Conservation (phyloP, 768 basidiomycete species). For the Boletus sp. region DNA sequence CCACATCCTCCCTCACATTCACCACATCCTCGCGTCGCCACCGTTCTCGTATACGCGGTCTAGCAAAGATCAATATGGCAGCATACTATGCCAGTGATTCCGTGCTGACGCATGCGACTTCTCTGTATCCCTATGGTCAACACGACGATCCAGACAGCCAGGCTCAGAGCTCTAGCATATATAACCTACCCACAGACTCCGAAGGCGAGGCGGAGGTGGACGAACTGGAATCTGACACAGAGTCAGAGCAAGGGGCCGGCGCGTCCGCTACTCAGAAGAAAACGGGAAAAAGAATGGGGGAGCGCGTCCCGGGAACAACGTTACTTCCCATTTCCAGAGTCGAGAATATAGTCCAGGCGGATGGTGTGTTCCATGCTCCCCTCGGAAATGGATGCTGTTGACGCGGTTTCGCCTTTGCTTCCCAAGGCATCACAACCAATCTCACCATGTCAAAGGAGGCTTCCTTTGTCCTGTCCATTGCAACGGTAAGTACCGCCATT, state of each 20-base stretch:
- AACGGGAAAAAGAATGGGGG: conserved; percentile 30
- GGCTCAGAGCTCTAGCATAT: conserved; percentile 26
- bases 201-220: conserved; percentile 34
- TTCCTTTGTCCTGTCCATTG: conserved; percentile 68
- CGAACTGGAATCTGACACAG: conserved; percentile 35
- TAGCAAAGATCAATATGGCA: conserved; percentile 26
- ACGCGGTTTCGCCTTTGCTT: conserved; percentile 15
- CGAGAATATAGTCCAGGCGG: conserved; percentile 77
- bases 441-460: conserved; percentile 76
- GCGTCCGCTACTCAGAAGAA: conserved; percentile 28
- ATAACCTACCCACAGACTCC: conserved; percentile 35
- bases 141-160: conserved; percentile 25
- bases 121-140: conserved; percentile 32
- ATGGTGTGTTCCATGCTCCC: conserved; percentile 47
- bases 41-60: conserved; percentile 8
- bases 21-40: conserved; percentile 5
- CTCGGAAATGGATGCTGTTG: conserved; percentile 7
- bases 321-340: conserved; percentile 64
- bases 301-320: conserved; percentile 62
- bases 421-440: conserved; percentile 53
- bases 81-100: conserved; percentile 31
- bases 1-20: not conserved
- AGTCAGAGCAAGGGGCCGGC: conserved; percentile 27
- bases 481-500: conserved; percentile 52
- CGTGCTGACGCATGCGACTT: conserved; percentile 31